Base-by-base conservation (phyloP, 2,329 filamentous ascomycete genomes). In the Claviceps sp. region DNA sequence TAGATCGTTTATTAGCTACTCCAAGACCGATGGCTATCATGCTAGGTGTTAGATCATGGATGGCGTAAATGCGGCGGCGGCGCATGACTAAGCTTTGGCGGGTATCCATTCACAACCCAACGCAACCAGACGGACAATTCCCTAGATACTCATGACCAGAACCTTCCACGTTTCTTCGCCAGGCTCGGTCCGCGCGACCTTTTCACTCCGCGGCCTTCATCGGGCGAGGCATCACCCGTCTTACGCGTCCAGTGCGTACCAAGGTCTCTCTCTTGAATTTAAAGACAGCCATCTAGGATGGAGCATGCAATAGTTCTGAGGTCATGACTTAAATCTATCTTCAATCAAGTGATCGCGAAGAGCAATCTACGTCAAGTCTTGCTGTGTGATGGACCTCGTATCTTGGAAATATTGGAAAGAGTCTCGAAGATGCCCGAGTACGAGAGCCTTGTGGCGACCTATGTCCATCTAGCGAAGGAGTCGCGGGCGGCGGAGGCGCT, bases 401-500 rank as follows among this genome's bases (percentile, higher is more conserved):
- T 34, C 30, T 44, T 44, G 17, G 8, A 22, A 22, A 4, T 24
- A 24, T 16, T 11, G 30, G 7, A 45, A 45, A 44, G 26, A 19
- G 14, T 22, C 26, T 41, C 16, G 16, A 41, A 5, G 1, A 61
- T 61, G 59, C 43, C 51, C 7, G 53, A 58, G 42, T 54, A 52
- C 38, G 73, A 79, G 55, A 65, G 72, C 2, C 61, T 73, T 37
- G 64, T 80, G 5, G 58, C 66, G 17, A 71, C 70, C 7, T 80
- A 71, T 60, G 72, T 72, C 39, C 76, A 80, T 58, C 60, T 80
- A 50, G 64, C 63, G 8, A 62, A 68, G 22, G 69, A 76, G 37
- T 69, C 72, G 1, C 71, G 74, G 2, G 70, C 73, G 19, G 61
- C 65, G 16, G 76, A 80, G 54, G 77, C 77, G 14, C 63, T 80